These are phyloP conservation scores for Ustilago xerochloae DNA, from an alignment of 1,284 basidiomycete genomes.

Conservation along the genomic window DNA sequence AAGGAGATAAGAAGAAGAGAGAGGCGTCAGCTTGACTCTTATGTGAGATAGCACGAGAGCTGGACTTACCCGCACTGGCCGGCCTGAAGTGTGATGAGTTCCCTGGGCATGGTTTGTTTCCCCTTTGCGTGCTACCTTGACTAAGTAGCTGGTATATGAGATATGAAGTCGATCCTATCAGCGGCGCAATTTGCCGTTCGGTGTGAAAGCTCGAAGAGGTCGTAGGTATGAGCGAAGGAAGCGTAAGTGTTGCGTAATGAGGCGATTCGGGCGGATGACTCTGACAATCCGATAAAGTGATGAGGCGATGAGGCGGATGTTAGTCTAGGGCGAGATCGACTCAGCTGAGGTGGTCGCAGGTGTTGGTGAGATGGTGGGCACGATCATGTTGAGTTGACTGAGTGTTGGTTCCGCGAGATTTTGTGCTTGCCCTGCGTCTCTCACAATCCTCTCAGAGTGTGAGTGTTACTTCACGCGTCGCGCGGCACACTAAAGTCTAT, in stretches of 20 bases:
- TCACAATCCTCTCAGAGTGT: background rate
- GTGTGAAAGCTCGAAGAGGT: background rate
- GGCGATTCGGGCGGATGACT: background rate
- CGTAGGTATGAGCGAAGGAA: background rate
- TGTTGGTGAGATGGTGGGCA: slow-evolving; percentile 1
- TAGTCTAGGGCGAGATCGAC: background rate
- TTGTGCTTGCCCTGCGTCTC: slow-evolving; percentile 4
- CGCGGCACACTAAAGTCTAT: slow-evolving; percentile 18
- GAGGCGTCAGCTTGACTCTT: slow-evolving; percentile 2
- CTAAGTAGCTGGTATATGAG: too few species aligned
- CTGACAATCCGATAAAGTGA: background rate
- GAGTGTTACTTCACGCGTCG: slow-evolving; percentile 40
- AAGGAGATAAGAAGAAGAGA: background rate
- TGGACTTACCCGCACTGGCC: slow-evolving; percentile 63
- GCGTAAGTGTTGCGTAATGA: background rate
- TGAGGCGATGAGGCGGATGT: too few species aligned
- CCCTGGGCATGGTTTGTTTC: slow-evolving; percentile 65
- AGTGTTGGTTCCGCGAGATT: slow-evolving; percentile 30
- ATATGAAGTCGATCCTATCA: too few species aligned
- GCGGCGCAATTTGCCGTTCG: too few species aligned
- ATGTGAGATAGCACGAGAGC: background rate
- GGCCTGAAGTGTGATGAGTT: slow-evolving; percentile 67
- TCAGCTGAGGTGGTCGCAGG: background rate
- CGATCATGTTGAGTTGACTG: background rate
- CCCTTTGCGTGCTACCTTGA: too few species aligned